Base-by-base conservation (phyloP, 345 rosid species). In the Aquilaria sinensis region DNA sequence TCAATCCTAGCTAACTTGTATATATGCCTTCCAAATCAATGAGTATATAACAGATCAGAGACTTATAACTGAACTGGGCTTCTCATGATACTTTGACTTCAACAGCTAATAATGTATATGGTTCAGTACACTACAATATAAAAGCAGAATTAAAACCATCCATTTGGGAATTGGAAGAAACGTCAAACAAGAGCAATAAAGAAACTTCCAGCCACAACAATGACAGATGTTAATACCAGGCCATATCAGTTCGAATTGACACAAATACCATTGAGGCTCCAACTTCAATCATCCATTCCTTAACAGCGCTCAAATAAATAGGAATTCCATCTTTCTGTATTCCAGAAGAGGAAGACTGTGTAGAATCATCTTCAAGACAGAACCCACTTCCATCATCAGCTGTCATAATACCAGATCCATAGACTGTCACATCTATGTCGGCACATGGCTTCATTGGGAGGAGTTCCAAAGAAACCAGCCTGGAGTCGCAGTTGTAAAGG, bases 231-330 rank as follows among this genome's bases (percentile, higher is more conserved):
- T 74, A 61, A 51, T 90, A 92, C 98, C 96, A 89, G 67, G 93
- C 88, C 77, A 84, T 41, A 50, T 89, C 96, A 11, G 96, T 89
- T 30, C 93, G 86, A 50, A 92, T 47, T 12, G 90, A 85, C 49
- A 89, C 70, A 57, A 75, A 81, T 57, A 87, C 64, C 87, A 73
- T 75, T 11, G 83, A 74, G 13, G 85, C 68, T 41, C 92, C 93
- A 64, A 78, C 84, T 67, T 92, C 98, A 53, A 89, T 85, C 91
- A 73, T 78, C 96, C 98, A 89, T 69, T 85, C 96, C 73, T 92
- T 92, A 48, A 92, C 73, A 31, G 85, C 80, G 70, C 89, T 84
- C 68, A 92, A 72, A 65, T 60, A 87, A 34, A 87, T 75, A 5
- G 85, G 78, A 68, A 77, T 57, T 59, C 96, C 83, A 60, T 63